These are phyloP conservation scores for Populus nigra DNA, from an alignment of 345 rosid genomes.

Conservation along the genomic window DNA sequence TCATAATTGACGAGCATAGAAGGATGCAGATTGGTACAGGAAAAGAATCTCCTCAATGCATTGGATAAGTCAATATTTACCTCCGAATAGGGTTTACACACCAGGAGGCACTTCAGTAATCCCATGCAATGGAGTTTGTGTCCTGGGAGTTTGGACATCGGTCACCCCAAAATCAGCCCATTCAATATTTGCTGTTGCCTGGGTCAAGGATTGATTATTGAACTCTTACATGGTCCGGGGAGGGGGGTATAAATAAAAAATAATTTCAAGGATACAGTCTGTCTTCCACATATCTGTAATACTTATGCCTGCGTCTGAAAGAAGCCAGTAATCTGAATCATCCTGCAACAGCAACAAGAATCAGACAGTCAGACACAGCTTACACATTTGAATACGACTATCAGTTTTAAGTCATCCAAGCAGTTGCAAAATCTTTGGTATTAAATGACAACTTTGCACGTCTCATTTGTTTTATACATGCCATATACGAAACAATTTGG, in stretches of 20 bases:
- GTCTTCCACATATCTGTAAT: slow-evolving; percentile 93
- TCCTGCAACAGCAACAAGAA: slow-evolving; percentile 46
- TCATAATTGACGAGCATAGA: not conserved
- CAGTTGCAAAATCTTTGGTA: not conserved
- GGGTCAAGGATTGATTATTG: slow-evolving; percentile 47
- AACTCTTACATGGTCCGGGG: not conserved
- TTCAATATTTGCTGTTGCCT: slow-evolving; percentile 52
- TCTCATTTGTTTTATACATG: not conserved
- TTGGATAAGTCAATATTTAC: slow-evolving; percentile 21
- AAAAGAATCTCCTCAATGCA: not conserved
- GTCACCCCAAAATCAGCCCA: slow-evolving; percentile 69
- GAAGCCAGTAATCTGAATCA: slow-evolving; percentile 86
- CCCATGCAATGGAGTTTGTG: slow-evolving; percentile 53
- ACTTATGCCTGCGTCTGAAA: slow-evolving; percentile 75
- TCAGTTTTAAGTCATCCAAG: not conserved
- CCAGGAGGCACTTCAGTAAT: slow-evolving; percentile 38
- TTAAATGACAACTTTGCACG: not conserved
- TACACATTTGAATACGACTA: not conserved
- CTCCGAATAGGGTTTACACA: slow-evolving; percentile 35
- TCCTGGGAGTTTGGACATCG: slow-evolving; percentile 45
- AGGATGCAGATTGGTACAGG: not conserved
- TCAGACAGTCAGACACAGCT: not conserved
- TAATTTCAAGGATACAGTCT: slow-evolving; percentile 69
- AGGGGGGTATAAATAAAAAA: slow-evolving; percentile 1
- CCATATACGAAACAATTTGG: not conserved